Evolutionary conservation across 768 basidiomycete species (phyloP).

Genomic region (Suillus lakei): DNA sequence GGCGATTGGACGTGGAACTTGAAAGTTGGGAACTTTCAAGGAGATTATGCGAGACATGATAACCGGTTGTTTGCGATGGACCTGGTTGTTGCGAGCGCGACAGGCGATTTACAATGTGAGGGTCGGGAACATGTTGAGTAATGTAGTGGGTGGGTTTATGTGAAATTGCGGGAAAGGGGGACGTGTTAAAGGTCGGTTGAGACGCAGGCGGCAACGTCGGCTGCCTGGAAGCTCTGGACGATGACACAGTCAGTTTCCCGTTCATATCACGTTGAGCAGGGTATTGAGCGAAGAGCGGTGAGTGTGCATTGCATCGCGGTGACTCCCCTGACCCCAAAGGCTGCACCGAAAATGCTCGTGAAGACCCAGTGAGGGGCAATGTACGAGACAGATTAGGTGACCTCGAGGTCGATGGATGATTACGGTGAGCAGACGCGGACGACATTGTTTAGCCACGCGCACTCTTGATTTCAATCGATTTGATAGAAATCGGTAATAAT

Average conservation of each 20-base stretch:
- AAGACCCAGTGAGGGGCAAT: constrained; percentile 26
- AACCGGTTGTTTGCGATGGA: constrained; percentile 44
- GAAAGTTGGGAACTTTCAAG: constrained; percentile 63
- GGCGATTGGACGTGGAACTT: constrained; percentile 48
- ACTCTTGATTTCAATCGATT: constrained; percentile 30
- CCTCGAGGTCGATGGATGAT: constrained; percentile 25
- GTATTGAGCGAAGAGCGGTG: constrained; percentile 26
- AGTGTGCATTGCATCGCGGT: constrained; percentile 25
- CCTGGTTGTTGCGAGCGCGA: constrained; percentile 44
- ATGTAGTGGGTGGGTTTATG: constrained; percentile 41
- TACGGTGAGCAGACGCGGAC: constrained; percentile 12
- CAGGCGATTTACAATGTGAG: constrained; percentile 47
- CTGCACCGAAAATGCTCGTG: constrained; percentile 36
- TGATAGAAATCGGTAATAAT: constrained; percentile 31
- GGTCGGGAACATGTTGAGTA: constrained; percentile 50
- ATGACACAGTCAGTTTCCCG: constrained; percentile 47
- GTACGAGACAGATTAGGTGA: constrained; percentile 40
- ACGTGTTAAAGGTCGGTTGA: constrained; percentile 28
- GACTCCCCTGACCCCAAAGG: constrained; percentile 24
- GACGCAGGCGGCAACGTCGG: constrained; percentile 52
- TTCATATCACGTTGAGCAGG: constrained; percentile 38
- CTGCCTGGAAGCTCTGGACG: constrained; percentile 60
- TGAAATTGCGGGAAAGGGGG: constrained; percentile 52
- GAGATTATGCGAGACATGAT: constrained; percentile 40
- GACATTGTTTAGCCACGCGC: constrained; percentile 19